Percentiles rank a stretch among this genome's conserved stretches.
Evolutionary conservation across 768 basidiomycete genomes (phyloP).

Genomic region (Gelatoporia subvermispora): DNA sequence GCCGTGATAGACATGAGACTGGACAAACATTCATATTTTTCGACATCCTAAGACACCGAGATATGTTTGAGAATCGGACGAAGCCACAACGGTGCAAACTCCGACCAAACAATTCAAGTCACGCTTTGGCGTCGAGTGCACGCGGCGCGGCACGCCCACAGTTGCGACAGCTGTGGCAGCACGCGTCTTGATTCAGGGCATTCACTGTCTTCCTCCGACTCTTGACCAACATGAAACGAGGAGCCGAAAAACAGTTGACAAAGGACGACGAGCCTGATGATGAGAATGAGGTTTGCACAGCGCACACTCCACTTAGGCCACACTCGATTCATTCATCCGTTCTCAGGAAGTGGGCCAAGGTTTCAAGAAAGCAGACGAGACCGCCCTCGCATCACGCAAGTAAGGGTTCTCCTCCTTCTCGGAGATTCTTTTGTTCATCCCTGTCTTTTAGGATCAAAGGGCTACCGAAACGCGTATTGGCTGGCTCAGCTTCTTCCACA

Average conservation of each 20-base stretch:
- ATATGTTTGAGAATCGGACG: too few species aligned
- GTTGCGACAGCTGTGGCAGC: too few species aligned
- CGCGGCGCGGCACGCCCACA: too few species aligned
- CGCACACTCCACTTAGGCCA: background rate
- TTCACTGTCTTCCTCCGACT: too few species aligned
- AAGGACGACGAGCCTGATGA: slow-evolving; percentile 49
- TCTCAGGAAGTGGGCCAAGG: slow-evolving; percentile 38
- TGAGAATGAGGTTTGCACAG: slow-evolving; percentile 27
- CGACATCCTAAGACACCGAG: too few species aligned
- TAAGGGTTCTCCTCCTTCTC: slow-evolving; percentile 28
- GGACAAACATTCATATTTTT: too few species aligned
- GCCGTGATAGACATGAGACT: too few species aligned
- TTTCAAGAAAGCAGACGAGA: slow-evolving; percentile 59
- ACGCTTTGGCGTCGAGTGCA: too few species aligned
- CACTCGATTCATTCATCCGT: background rate
- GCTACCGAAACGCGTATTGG: slow-evolving; percentile 48
- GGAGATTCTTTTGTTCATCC: background rate
- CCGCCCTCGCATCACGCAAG: slow-evolving; percentile 50
- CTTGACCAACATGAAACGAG: slow-evolving; percentile 57
- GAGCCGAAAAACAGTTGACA: slow-evolving; percentile 65
- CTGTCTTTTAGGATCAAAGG: slow-evolving; percentile 49
- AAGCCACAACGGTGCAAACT: too few species aligned
- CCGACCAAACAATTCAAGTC: too few species aligned
- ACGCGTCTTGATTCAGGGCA: too few species aligned
- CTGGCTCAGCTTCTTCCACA: slow-evolving; percentile 13